Evolutionary conservation across 2,329 filamentous ascomycete genomes (phyloP), one percentile per base, ranked within the genome.

Genomic region (Penicillium frequentans): DNA sequence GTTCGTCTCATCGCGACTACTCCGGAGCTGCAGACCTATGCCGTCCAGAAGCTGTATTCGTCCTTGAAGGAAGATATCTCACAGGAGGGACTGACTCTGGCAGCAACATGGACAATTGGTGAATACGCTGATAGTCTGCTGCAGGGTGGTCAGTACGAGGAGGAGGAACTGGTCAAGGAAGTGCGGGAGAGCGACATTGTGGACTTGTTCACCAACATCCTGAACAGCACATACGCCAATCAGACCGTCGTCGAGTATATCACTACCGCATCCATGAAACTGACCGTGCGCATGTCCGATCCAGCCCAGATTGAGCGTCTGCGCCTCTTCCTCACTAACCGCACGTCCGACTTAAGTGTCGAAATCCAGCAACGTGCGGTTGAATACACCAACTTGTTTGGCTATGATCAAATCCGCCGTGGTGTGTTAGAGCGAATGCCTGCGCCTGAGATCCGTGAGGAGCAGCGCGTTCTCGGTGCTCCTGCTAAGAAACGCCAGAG

Each of bases 381-480:
- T 21, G 95, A 99, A 74, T 99, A 98, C 69, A 86, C 88, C 57
- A 98, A 98, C 69, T 82, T 99, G n/a, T 98, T 99, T 68, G 85
- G 86, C 0, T 91, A 91, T 68, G 93, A 99, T 65, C 82, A 91
- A 58, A 90, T 99, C 55, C 87, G 93, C 54, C 85, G 85, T 58
- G 95, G 95, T 56, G 95, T 99, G 3, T 80, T 99, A 11, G 95
- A 99, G 77, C 96, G 95, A 74, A 99, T 99, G 96, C 95, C 95
- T 8, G 86, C 95, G 1, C 95, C 95, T 9, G 93, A 98, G 74
- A 98, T 99, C 69, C 91, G 93, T 64, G 95, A 99, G 73, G 91
- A 96, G 73, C 93, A 95, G 54, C 84, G 93, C 58, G 93, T 97
- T 3, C 81, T 99, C 19, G 93, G 93, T 44, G 90, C 93, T 68